Evolutionary conservation across 1,139 yeast genomes (phyloP).

Genomic region (Scheffersomyces illinoinensis): DNA sequence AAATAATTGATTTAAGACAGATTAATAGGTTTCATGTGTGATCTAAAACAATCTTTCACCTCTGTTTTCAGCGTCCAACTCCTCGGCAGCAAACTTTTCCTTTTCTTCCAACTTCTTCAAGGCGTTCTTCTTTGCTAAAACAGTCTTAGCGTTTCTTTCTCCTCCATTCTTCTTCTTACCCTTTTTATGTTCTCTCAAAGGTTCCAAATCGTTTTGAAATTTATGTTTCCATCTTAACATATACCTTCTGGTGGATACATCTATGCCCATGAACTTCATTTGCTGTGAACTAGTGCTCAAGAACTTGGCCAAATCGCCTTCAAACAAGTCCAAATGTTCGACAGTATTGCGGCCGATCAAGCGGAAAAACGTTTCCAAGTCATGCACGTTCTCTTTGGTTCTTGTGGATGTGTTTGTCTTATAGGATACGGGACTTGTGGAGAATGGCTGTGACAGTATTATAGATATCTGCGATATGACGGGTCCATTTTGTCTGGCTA

Average conservation of each 20-base stretch:
- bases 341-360: slow-evolving; percentile 74
- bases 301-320: slow-evolving; percentile 69
- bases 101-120: slow-evolving; percentile 50
- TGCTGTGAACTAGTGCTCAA: slow-evolving; percentile 54
- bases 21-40: background rate
- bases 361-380: slow-evolving; percentile 67
- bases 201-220: slow-evolving; percentile 56
- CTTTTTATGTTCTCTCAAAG: slow-evolving; percentile 56
- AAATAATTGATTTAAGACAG: background rate
- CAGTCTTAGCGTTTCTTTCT: slow-evolving; percentile 75
- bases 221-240: slow-evolving; percentile 53
- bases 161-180: slow-evolving; percentile 88
- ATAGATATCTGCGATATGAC: background rate
- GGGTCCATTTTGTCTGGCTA: background rate
- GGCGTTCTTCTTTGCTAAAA: slow-evolving; percentile 69
- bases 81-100: slow-evolving; percentile 27
- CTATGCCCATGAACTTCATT: slow-evolving; percentile 81
- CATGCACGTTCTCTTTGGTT: slow-evolving; percentile 62
- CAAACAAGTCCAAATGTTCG: slow-evolving; percentile 73
- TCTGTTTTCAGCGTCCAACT: slow-evolving; percentile 21
- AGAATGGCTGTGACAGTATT: slow-evolving; percentile 9
- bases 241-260: slow-evolving; percentile 68
- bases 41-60: slow-evolving; percentile 20
- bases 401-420: slow-evolving; percentile 42
- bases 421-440: slow-evolving; percentile 18